Evolutionary conservation across 805 yeast genomes (phyloP).

Genomic region (Ogataea angusta): DNA sequence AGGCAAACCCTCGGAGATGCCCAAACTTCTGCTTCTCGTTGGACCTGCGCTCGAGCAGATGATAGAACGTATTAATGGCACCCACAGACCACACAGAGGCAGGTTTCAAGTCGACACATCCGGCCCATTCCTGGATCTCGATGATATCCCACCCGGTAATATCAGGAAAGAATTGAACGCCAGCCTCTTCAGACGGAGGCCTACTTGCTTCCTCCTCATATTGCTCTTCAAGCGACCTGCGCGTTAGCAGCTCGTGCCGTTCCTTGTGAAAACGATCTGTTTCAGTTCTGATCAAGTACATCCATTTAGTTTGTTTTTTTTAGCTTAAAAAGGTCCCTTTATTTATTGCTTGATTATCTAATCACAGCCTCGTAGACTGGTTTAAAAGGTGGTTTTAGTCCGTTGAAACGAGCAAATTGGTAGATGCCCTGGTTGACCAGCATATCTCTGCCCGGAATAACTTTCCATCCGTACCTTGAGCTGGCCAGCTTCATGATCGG

Average conservation of each 20-base stretch:
- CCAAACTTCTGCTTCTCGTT: constrained; percentile 13
- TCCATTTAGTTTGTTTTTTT: constrained; percentile 1
- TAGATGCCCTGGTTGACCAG: constrained; percentile 88
- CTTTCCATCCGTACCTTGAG: constrained; percentile 64
- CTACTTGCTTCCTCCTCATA: background rate
- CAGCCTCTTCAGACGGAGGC: background rate
- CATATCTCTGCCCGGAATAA: constrained; percentile 90
- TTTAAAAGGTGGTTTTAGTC: constrained; percentile 58
- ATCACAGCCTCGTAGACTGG: constrained; percentile 60
- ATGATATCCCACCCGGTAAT: constrained; percentile 21
- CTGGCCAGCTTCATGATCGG: constrained; percentile 79
- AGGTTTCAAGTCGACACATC: constrained; percentile 20
- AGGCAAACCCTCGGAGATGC: constrained; percentile 5
- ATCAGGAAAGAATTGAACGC: constrained; percentile 20
- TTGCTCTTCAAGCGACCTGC: constrained; percentile 9
- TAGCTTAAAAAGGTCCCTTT: background rate
- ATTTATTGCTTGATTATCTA: constrained; percentile 2
- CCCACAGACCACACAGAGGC: constrained; percentile 29
- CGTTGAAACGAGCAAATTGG: constrained; percentile 80
- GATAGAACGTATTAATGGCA: constrained; percentile 18
- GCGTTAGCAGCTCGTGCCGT: background rate
- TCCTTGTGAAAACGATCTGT: constrained; percentile 1
- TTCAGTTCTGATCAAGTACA: constrained; percentile 9
- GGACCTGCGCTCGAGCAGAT: constrained; percentile 13
- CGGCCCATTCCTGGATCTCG: constrained; percentile 21